These are phyloP conservation scores for Boletus bicolor DNA, from an alignment of 768 basidiomycete genomes.

Conservation along the genomic window DNA sequence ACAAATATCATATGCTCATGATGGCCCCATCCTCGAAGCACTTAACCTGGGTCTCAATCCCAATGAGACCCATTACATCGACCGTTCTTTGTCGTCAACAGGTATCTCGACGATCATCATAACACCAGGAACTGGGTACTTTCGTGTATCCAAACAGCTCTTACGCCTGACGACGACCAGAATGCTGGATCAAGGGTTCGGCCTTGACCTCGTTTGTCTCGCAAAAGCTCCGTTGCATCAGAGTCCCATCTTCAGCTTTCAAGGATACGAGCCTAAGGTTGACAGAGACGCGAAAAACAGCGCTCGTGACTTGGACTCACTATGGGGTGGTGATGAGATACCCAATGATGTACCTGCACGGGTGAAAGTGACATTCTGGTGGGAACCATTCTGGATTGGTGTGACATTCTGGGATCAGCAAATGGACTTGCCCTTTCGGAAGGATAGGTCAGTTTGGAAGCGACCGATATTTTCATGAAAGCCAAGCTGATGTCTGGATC, in stretches of 20 bases:
- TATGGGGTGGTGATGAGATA: conserved; percentile 71
- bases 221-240: conserved; percentile 91
- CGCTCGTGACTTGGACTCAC: conserved; percentile 55
- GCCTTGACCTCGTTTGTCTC: conserved; percentile 82
- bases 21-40: conserved; percentile 93
- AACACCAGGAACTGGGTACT: conserved; percentile 93
- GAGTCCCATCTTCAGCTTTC: conserved; percentile 90
- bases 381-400: conserved; percentile 87
- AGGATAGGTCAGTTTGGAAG: conserved; percentile 54
- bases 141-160: conserved; percentile 86
- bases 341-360: conserved; percentile 30
- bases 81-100: conserved; percentile 88
- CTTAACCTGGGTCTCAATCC: conserved; percentile 91
- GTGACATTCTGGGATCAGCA: conserved; percentile 86
- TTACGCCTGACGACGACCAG: conserved; percentile 90
- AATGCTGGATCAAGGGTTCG: conserved; percentile 91
- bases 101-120: conserved; percentile 81
- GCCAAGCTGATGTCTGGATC: neutral
- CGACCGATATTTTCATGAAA: neutral
- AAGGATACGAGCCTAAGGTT: conserved; percentile 56
- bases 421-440: conserved; percentile 78
- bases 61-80: conserved; percentile 91
- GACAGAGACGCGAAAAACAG: conserved; percentile 49
- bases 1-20: conserved; percentile 80
- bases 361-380: conserved; percentile 69